Evolutionary conservation across 2,329 filamentous ascomycete species (phyloP).

Genomic region (Diaporthe nobilis): DNA sequence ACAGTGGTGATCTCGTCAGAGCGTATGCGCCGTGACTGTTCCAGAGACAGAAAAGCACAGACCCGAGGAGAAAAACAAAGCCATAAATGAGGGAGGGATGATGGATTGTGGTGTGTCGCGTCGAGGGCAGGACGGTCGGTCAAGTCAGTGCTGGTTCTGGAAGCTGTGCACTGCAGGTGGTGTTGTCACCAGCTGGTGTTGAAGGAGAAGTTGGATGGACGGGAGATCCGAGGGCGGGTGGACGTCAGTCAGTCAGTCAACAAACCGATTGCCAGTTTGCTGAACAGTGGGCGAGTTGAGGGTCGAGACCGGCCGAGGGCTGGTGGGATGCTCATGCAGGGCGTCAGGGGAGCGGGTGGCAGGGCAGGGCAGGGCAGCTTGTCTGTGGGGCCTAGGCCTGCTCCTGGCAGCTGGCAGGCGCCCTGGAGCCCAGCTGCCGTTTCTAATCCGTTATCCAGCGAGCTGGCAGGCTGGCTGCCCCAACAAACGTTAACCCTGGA

Average conservation of each 20-base stretch:
- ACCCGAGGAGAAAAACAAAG: constrained; percentile 14
- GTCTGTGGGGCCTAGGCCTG: not conserved
- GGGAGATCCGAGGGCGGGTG: not conserved
- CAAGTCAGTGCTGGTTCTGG: not conserved
- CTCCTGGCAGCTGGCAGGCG: constrained; percentile 5
- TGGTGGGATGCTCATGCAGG: constrained; percentile 24
- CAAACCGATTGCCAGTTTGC: constrained; percentile 28
- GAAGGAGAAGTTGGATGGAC: constrained; percentile 15
- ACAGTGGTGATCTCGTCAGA: constrained; percentile 17
- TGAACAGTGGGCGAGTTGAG: constrained; percentile 7
- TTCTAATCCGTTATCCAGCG: not conserved
- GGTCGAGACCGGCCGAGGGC: constrained; percentile 23
- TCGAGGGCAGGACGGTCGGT: not conserved
- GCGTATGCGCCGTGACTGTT: constrained; percentile 27
- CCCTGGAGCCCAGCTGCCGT: not conserved
- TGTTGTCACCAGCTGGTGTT: constrained; percentile 16
- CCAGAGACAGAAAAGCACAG: constrained; percentile 30
- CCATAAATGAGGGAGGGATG: not conserved
- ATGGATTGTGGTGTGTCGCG: not conserved
- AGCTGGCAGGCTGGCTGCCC: not conserved
- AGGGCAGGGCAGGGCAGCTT: not conserved
- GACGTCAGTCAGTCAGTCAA: constrained; percentile 21
- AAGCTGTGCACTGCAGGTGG: constrained; percentile 18
- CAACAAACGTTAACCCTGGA: constrained; percentile 9
- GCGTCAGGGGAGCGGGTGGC: constrained; percentile 12